Evolutionary conservation across 2,329 filamentous ascomycete genomes (phyloP).

Genomic region (Exophiala mesophila): DNA sequence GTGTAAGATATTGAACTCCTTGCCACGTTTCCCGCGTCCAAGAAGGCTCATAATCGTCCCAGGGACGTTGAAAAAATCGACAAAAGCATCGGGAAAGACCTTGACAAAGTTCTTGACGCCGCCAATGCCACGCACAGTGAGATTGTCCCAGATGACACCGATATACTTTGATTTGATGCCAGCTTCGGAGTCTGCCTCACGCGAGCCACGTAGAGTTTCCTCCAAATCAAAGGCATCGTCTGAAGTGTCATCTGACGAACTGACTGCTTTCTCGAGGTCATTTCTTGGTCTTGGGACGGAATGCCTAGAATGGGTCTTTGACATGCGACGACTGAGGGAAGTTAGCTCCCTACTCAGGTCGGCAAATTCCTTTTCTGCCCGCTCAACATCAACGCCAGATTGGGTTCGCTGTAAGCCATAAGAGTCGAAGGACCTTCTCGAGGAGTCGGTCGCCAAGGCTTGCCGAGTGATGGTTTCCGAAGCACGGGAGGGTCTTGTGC

Average conservation of each 20-base stretch:
- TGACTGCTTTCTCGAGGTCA: slow-evolving; percentile 57
- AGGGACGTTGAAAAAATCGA: slow-evolving; percentile 71
- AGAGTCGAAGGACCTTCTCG: slow-evolving; percentile 26
- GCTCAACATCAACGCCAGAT: slow-evolving; percentile 43
- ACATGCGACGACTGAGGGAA: slow-evolving; percentile 34
- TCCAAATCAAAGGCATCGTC: slow-evolving; percentile 71
- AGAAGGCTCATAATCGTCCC: slow-evolving; percentile 60
- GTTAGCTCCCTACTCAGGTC: slow-evolving; percentile 39
- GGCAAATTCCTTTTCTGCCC: slow-evolving; percentile 41
- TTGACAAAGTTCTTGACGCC: slow-evolving; percentile 66
- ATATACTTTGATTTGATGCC: slow-evolving; percentile 78
- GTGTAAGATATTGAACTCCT: slow-evolving; percentile 68
- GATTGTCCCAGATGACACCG: slow-evolving; percentile 69
- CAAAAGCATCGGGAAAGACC: slow-evolving; percentile 73
- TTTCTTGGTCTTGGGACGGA: slow-evolving; percentile 27
- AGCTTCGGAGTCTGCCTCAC: slow-evolving; percentile 66
- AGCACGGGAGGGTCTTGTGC: no score
- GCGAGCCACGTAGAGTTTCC: slow-evolving; percentile 63
- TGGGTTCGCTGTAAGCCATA: slow-evolving; percentile 32
- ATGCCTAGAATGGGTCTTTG: slow-evolving; percentile 30
- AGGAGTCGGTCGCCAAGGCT: no score
- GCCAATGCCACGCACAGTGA: slow-evolving; percentile 71
- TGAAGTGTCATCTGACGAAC: slow-evolving; percentile 40
- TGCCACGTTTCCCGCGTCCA: slow-evolving; percentile 62
- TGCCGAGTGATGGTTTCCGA: no score